Evolutionary conservation across 306 rosid species (phyloP).

Genomic region (Rubus idaeus): DNA sequence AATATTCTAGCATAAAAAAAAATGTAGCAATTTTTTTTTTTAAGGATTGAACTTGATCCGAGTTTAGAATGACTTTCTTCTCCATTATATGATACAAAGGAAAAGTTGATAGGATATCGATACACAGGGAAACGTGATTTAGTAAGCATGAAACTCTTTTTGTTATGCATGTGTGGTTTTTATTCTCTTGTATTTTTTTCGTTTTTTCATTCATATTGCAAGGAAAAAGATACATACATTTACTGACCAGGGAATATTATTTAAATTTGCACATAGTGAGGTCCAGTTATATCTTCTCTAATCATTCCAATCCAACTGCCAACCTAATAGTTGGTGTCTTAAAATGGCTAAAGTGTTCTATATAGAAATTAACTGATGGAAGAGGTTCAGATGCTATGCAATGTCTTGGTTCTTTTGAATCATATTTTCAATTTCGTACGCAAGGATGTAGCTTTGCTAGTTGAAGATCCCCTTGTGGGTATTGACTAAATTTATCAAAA

Average conservation of each 20-base stretch:
- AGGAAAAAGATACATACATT: background rate
- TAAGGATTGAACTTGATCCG: background rate
- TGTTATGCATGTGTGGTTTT: background rate
- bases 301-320: background rate
- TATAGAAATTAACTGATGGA: background rate
- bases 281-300: background rate
- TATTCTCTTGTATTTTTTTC: background rate
- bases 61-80: background rate
- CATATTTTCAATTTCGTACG: background rate
- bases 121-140: background rate
- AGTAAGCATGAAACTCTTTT: background rate
- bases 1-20: no score
- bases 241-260: background rate
- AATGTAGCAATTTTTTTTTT: background rate
- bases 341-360: background rate
- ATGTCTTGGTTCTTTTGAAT: background rate
- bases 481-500: constrained; percentile 20
- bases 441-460: background rate
- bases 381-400: background rate
- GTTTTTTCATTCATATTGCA: background rate
- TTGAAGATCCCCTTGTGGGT: constrained; percentile 15
- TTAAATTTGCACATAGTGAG: background rate
- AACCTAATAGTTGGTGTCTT: background rate
- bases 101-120: background rate
- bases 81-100: background rate